Conservation (phyloP, 1,284 basidiomycete species). For the Ustilago nuda region DNA sequence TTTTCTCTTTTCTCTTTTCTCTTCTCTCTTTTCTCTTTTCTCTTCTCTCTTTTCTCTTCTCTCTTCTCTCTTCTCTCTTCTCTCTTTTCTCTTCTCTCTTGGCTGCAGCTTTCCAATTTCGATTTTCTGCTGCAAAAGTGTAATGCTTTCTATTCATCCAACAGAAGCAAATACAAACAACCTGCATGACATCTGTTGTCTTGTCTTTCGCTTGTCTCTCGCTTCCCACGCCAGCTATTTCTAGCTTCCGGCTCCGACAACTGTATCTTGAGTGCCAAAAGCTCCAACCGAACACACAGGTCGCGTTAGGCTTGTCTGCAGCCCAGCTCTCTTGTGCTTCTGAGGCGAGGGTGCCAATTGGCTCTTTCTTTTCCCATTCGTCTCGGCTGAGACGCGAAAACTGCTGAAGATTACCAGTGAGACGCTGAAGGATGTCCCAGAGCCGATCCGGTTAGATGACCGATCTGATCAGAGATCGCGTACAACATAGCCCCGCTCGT, state of each 20-base stretch:
- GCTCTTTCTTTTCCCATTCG: neutral
- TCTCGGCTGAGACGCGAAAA: neutral
- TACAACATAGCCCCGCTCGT: too few species aligned
- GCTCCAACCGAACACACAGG: neutral
- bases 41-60: neutral
- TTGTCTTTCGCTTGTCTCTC: neutral
- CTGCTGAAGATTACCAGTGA: too few species aligned
- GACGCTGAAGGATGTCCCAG: too few species aligned
- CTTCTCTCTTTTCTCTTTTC: neutral
- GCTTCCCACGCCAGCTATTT: constrained; percentile 4
- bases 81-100: neutral
- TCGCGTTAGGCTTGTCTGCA: neutral
- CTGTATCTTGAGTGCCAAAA: neutral
- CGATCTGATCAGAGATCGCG: too few species aligned
- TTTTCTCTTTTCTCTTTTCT: too few species aligned
- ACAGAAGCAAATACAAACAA: neutral
- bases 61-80: neutral
- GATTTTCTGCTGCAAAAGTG: neutral
- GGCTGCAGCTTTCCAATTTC: neutral
- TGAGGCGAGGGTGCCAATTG: neutral
- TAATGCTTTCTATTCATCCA: neutral
- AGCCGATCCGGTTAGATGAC: too few species aligned
- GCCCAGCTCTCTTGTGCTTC: neutral
- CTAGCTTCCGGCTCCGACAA: neutral
- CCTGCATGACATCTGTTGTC: constrained; percentile 6